phyloP scores from a whole-genome alignment of 768 basidiomycete species.

The Lepiota brunneoincarnata region DNA sequence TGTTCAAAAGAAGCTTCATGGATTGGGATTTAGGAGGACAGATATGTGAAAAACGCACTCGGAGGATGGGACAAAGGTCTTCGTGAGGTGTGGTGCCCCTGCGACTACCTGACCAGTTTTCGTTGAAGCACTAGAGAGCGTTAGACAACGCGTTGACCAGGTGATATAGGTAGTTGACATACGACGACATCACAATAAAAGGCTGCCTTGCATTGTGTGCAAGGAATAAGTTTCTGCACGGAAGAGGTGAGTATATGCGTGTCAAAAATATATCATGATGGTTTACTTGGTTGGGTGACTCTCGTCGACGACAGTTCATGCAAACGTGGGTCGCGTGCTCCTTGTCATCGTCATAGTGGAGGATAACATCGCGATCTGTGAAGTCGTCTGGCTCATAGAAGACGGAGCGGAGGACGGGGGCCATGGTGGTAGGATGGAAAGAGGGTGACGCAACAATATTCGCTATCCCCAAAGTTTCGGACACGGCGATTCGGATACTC shows the following conservation, averaged over 20 bases:
- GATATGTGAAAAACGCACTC: background rate
- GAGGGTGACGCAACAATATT: background rate
- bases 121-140: slow-evolving; percentile 2
- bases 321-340: slow-evolving; percentile 8
- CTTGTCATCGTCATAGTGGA: slow-evolving; percentile 10
- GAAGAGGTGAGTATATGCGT: background rate
- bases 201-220: slow-evolving; percentile 8
- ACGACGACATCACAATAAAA: slow-evolving; percentile 12
- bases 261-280: background rate
- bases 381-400: slow-evolving; percentile 7
- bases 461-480: slow-evolving; percentile 11
- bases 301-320: slow-evolving; percentile 9
- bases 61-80: slow-evolving; percentile 1
- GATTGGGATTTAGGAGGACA: background rate
- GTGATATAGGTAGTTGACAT: background rate
- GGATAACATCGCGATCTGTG: slow-evolving; percentile 1
- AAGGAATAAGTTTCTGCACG: slow-evolving; percentile 7
- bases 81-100: slow-evolving; percentile 1
- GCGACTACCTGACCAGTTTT: slow-evolving; percentile 3
- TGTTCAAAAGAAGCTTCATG: background rate
- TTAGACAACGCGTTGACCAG: background rate
- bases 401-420: slow-evolving; percentile 7
- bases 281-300: slow-evolving; percentile 6
- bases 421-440: slow-evolving; percentile 1
- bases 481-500: background rate